Conservation (phyloP, 2,329 filamentous ascomycete genomes). For the Colletotrichum cuscutae region DNA sequence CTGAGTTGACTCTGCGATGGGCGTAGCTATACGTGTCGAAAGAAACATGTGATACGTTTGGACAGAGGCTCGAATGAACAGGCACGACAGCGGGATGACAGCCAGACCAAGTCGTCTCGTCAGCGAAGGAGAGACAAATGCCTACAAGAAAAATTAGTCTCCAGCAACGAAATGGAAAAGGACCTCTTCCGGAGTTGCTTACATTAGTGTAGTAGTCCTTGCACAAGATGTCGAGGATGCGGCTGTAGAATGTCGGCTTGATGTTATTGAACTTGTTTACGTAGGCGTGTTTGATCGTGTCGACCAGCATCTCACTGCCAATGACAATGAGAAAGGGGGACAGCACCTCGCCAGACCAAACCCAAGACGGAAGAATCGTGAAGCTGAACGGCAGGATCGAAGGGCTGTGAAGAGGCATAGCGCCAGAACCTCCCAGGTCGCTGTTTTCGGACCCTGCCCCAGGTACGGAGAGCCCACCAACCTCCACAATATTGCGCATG, state of each 20-base stretch:
- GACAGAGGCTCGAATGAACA: conserved; percentile 93
- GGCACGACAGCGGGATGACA: conserved; percentile 89
- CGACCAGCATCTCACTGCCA: conserved; percentile 95
- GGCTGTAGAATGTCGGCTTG: conserved; percentile 87
- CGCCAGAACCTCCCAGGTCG: conserved; percentile 62
- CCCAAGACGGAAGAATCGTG: conserved; percentile 85
- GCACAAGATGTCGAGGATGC: conserved; percentile 91
- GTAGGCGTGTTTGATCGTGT: conserved; percentile 97
- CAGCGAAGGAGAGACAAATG: conserved; percentile 89
- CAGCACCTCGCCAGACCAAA: conserved; percentile 83
- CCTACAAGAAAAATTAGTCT: conserved; percentile 56
- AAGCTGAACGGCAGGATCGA: conserved; percentile 92
- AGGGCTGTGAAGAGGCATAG: conserved; percentile 70
- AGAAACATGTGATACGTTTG: conserved; percentile 99
- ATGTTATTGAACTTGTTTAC: conserved; percentile 99
- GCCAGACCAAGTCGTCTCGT: conserved; percentile 91
- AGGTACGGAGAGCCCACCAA: conserved; percentile 80
- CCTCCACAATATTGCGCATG: conserved; percentile 94
- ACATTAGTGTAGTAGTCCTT: conserved; percentile 98
- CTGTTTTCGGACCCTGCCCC: conserved; percentile 61
- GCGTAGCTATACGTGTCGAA: conserved; percentile 83
- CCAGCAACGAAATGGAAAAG: not conserved
- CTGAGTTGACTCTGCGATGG: conserved; percentile 72
- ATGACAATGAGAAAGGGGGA: conserved; percentile 94
- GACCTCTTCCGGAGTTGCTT: conserved; percentile 43